Evolutionary conservation across 139 green algal species (phyloP), one percentile per base, ranked within the genome.

Genomic region (Picochlorum sp.): DNA sequence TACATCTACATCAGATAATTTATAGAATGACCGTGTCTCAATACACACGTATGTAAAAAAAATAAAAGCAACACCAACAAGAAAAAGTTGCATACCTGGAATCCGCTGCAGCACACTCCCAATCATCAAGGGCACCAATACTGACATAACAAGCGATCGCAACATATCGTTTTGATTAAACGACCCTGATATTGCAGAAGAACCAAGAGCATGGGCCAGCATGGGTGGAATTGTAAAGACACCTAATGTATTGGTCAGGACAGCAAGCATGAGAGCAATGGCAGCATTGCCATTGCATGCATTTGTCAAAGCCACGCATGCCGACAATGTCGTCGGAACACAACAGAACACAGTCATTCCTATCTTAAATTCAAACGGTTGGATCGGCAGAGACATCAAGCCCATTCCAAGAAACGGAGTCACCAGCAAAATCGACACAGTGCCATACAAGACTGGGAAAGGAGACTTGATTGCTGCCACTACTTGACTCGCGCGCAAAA

Each of bases 241-340:
- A 44, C 70, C 69, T 45, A 89, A 58, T 24, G 90, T 70, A 66
- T 92, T 95, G 6, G 73, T 86, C 4, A 61, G 74, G 5, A 95
- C 74, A 0, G 72, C 86, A 15, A 94, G 76, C 45, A 92, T 63
- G 58, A 95, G 74, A 6, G 88, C 85, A 14, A 95, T 72, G 1
- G 82, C 87, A 0, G 77, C 67, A 57, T 93, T 91, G 37, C 82
- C 86, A 7, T 73, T 73, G 9, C 75, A 71, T 0, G 73, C 71
- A 68, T 84, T 64, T 5, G 76, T 81, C 7, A 88, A 67, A 1
- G 76, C 65, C 4, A 86, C 65, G 4, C 65, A 72, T 2, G 66
- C 70, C 15, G 80, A 87, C 3, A 91, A 76, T 0, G 80, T 79
- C 23, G 82, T 91, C 16, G 84, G 84, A 77, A 91, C 82, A 68